phyloP scores from a whole-genome alignment of 495 filamentous ascomycete genomes.

The Oleoguttula mirabilis region DNA sequence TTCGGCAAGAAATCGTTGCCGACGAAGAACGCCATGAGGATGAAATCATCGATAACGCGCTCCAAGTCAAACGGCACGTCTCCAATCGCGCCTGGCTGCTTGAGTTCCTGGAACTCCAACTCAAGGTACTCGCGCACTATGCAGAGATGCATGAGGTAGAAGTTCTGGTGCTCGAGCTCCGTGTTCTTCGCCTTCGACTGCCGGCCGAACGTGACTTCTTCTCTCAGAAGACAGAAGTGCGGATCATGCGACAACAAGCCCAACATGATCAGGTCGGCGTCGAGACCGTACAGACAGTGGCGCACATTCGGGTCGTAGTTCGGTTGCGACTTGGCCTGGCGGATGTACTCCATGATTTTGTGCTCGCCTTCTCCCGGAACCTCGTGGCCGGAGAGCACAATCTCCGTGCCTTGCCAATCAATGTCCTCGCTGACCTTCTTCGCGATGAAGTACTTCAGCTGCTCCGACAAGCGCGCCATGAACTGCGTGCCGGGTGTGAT shows the following conservation, averaged over 20 bases:
- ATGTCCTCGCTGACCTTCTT: conserved; percentile 96
- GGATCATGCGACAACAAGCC: conserved; percentile 94
- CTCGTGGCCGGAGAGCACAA: conserved; percentile 95
- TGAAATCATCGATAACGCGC: conserved; percentile 95
- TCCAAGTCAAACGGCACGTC: conserved; percentile 83
- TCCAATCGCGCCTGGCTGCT: conserved; percentile 55
- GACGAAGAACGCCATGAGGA: conserved; percentile 98
- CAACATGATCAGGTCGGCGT: conserved; percentile 98
- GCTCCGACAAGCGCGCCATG: conserved; percentile 87
- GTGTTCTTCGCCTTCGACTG: conserved; percentile 76
- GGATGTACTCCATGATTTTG: conserved; percentile 99
- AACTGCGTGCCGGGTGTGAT: conserved; percentile 97
- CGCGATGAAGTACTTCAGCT: conserved; percentile 96
- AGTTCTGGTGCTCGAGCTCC: conserved; percentile 97
- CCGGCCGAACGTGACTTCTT: conserved; percentile 95
- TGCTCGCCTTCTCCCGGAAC: conserved; percentile 99
- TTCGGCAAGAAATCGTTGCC: conserved; percentile 99
- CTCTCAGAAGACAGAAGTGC: conserved; percentile 91
- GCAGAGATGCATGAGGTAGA: conserved; percentile 94
- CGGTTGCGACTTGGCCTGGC: conserved; percentile 86
- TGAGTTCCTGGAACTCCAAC: conserved; percentile 88
- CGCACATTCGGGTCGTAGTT: conserved; percentile 90
- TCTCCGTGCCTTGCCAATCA: conserved; percentile 84
- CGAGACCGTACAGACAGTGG: conserved; percentile 93
- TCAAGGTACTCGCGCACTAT: conserved; percentile 96